Evolutionary conservation across 768 basidiomycete species (phyloP).

Genomic region (Phaffia tasmanica): DNA sequence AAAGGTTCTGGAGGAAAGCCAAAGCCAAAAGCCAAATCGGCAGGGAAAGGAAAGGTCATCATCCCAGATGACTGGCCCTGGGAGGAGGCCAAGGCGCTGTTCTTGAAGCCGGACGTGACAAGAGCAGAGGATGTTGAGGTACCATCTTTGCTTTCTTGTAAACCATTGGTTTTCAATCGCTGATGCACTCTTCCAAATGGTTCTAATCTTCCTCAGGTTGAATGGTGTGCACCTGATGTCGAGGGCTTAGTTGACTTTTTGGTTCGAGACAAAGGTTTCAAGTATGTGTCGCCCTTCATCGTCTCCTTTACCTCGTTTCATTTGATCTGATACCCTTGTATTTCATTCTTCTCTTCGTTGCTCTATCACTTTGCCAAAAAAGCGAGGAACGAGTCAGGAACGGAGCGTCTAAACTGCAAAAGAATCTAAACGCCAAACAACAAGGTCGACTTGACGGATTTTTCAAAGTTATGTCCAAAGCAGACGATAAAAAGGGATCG

Average conservation of each 20-base stretch:
- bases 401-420: constrained; percentile 83
- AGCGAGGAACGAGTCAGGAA: constrained; percentile 95
- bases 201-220: constrained; percentile 48
- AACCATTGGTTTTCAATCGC: not conserved
- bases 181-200: not conserved
- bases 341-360: not conserved
- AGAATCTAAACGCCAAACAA: constrained; percentile 77
- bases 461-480: constrained; percentile 50
- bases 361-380: constrained; percentile 5
- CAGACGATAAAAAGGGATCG: not conserved
- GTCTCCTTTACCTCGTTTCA: not conserved
- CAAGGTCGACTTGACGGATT: constrained; percentile 95
- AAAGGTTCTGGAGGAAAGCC: not conserved
- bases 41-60: constrained; percentile 44
- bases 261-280: constrained; percentile 92
- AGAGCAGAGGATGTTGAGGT: constrained; percentile 81
- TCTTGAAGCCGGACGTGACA: constrained; percentile 77
- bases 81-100: constrained; percentile 85
- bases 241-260: constrained; percentile 90
- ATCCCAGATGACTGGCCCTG: constrained; percentile 95
- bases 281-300: constrained; percentile 45
- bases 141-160: constrained; percentile 24
- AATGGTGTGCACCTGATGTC: constrained; percentile 86
- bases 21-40: constrained; percentile 2
- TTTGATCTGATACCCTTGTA: not conserved